Percentiles rank a stretch among this genome's conserved stretches.
These are phyloP conservation scores for Colletotrichum cordylinicola DNA, from an alignment of 2,329 filamentous ascomycete genomes.

Conservation along the genomic window DNA sequence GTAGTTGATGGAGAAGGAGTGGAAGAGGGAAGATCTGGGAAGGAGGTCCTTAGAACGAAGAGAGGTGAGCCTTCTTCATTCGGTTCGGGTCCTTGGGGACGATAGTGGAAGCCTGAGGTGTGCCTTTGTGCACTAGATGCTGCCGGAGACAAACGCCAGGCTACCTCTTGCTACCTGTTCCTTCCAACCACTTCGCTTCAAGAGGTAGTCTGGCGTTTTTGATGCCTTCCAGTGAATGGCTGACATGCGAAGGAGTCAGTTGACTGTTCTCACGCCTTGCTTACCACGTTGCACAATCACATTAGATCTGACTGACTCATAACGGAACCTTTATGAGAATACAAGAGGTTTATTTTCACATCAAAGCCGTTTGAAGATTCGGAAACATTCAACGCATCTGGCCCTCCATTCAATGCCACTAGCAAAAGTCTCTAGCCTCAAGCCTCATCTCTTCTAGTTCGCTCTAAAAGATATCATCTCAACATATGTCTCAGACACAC, in stretches of 20 bases:
- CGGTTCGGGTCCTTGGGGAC: accelerated
- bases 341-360: too few relatives aligned
- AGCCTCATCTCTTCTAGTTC: too few relatives aligned
- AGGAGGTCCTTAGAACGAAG: not conserved
- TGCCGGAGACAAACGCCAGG: accelerated
- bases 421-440: too few relatives aligned
- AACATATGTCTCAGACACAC: too few relatives aligned
- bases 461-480: too few relatives aligned
- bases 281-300: not conserved
- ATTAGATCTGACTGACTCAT: not conserved
- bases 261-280: accelerated
- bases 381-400: too few relatives aligned
- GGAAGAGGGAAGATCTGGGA: not conserved
- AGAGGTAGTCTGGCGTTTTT: not conserved
- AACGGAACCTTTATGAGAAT: too few relatives aligned
- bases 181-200: not conserved
- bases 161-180: not conserved
- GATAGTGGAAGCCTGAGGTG: not conserved
- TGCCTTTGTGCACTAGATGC: accelerated
- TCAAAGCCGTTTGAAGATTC: too few relatives aligned
- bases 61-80: not conserved
- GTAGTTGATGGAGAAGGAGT: not conserved
- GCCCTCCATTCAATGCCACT: too few relatives aligned
- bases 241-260: too few relatives aligned
- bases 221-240: not conserved